Conservation (phyloP, 495 filamentous ascomycete species). For the Parachaetomium inaequale region DNA sequence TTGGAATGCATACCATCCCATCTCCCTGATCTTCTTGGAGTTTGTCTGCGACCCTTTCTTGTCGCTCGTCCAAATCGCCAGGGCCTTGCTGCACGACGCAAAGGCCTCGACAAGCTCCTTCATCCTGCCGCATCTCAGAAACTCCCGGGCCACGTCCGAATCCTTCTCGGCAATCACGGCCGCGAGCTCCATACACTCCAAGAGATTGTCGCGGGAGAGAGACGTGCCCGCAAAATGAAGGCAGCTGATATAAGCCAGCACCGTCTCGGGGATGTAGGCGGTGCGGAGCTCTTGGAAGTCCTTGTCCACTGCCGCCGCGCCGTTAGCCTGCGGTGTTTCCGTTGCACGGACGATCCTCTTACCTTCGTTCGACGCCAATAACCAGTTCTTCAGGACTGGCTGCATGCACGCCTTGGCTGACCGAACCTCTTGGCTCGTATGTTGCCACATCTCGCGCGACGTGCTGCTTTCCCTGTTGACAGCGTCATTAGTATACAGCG, state of each 20-base stretch:
- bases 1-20: slow-evolving; percentile 49
- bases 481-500: neutral
- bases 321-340: slow-evolving; percentile 17
- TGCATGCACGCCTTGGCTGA: slow-evolving; percentile 42
- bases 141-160: slow-evolving; percentile 61
- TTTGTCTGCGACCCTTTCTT: slow-evolving; percentile 41
- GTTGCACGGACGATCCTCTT: neutral
- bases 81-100: slow-evolving; percentile 67
- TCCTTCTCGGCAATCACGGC: slow-evolving; percentile 62
- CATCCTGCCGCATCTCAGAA: slow-evolving; percentile 65
- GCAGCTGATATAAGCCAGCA: slow-evolving; percentile 74
- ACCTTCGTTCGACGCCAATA: slow-evolving; percentile 39
- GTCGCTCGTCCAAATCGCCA: slow-evolving; percentile 60
- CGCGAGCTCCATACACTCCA: slow-evolving; percentile 76
- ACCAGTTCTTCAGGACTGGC: slow-evolving; percentile 45
- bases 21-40: slow-evolving; percentile 52
- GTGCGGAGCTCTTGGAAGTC: slow-evolving; percentile 57
- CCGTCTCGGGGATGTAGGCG: slow-evolving; percentile 73
- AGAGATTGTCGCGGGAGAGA: slow-evolving; percentile 59
- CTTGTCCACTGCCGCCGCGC: slow-evolving; percentile 31
- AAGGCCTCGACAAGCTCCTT: slow-evolving; percentile 72
- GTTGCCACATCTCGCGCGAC: slow-evolving; percentile 45
- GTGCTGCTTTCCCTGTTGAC: slow-evolving; percentile 25
- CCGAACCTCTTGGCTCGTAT: slow-evolving; percentile 39
- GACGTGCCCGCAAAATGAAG: slow-evolving; percentile 65